Evolutionary conservation across 352 stramenopile species (phyloP).

Genomic region (Elongisporangium anandrum): DNA sequence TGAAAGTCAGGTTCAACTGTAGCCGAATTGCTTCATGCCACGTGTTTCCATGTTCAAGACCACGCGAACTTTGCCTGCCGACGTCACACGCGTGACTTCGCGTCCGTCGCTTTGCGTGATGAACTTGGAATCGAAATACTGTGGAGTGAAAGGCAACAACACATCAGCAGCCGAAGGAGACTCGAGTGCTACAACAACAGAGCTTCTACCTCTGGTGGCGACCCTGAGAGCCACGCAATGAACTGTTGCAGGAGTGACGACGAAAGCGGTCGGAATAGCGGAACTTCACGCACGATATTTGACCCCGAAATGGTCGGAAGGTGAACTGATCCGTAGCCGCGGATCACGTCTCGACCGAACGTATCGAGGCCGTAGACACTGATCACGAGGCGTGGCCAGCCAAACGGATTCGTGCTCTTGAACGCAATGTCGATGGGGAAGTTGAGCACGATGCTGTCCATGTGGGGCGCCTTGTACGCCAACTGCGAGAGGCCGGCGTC

Average conservation of each 20-base stretch:
- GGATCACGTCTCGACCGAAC: constrained; percentile 87
- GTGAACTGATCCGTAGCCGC: constrained; percentile 88
- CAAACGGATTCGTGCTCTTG: constrained; percentile 92
- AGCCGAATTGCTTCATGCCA: constrained; percentile 53
- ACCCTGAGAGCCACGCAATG: constrained; percentile 83
- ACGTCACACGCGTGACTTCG: constrained; percentile 64
- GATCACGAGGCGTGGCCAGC: constrained; percentile 92
- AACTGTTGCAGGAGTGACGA: constrained; percentile 85
- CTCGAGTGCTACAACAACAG: too few relatives aligned
- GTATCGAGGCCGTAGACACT: constrained; percentile 87
- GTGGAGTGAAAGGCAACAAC: not conserved
- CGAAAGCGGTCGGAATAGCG: constrained; percentile 87
- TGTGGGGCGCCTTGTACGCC: constrained; percentile 45
- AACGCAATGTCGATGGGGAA: constrained; percentile 96
- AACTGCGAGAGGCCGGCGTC: constrained; percentile 89
- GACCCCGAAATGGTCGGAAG: constrained; percentile 67
- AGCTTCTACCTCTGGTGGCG: constrained; percentile 56
- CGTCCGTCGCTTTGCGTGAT: constrained; percentile 62
- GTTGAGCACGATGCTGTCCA: constrained; percentile 88
- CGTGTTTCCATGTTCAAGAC: constrained; percentile 59
- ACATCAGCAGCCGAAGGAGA: not conserved
- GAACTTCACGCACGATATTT: constrained; percentile 54
- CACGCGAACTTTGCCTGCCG: constrained; percentile 44
- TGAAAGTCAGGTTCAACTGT: constrained; percentile 9
- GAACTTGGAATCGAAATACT: constrained; percentile 89